Evolutionary conservation across 108 stramenopile genomes (phyloP).

Genomic region (Bacterosira constricta): DNA sequence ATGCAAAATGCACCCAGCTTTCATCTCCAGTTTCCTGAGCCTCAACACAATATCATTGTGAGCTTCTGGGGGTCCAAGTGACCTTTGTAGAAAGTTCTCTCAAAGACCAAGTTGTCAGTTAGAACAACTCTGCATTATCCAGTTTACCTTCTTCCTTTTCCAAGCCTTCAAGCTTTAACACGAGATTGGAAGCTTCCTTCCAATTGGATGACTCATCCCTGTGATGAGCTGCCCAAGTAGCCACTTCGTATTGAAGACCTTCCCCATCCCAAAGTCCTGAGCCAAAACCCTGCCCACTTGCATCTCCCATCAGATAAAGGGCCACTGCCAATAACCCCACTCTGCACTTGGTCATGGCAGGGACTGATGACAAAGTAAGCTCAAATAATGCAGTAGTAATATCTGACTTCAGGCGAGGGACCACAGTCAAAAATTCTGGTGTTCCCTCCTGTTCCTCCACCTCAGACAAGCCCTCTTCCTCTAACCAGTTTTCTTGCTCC

Average conservation of each 20-base stretch:
- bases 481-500: no score
- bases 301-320: conserved; percentile 40
- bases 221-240: conserved; percentile 1
- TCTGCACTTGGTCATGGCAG: no score
- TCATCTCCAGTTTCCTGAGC: background rate
- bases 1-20: background rate
- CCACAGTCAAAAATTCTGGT: no score
- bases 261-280: background rate
- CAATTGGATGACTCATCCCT: conserved; percentile 30
- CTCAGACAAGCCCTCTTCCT: no score
- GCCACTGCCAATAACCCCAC: no score
- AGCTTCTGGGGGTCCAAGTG: conserved; percentile 25
- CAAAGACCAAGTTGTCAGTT: conserved; percentile 50
- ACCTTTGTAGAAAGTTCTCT: conserved; percentile 50
- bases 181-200: conserved; percentile 36
- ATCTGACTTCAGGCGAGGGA: no score
- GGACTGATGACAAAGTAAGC: no score
- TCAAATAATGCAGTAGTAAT: no score
- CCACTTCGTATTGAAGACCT: conserved; percentile 2
- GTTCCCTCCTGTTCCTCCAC: no score
- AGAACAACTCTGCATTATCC: no score
- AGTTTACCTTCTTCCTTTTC: no score
- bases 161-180: conserved; percentile 10
- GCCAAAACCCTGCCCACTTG: conserved; percentile 39
- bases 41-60: conserved; percentile 32